Base-by-base conservation (phyloP, 306 rosid species). In the Fragaria vesca region DNA sequence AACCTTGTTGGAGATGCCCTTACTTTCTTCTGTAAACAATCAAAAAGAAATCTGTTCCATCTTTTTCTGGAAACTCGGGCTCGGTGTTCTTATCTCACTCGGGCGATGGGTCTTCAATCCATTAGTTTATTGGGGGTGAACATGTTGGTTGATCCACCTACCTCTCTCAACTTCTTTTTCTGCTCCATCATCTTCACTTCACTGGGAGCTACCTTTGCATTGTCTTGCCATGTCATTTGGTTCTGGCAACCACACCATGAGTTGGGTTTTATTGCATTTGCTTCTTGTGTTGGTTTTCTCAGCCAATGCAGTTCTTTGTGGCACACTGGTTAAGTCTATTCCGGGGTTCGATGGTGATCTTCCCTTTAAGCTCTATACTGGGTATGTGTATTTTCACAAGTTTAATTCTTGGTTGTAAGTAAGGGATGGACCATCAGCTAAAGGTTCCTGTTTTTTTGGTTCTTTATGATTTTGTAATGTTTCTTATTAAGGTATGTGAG, bases 271-370 rank as follows among this genome's bases (percentile, higher is more conserved):
- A 47, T 58, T 78, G 40, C 47, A 78, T 43, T 28, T 58, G 34
- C 76, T 78, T 70, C 38, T 76, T 24, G 26, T 12, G n/a, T 42
- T 78, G 50, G 32, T 69, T 57, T 78, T 57, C 70, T 69, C 61
- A 40, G 70, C 36, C 20, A 69, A 46, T 12, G 16, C 11, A 21
- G 75, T 42, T 40, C 60, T 70, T 42, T 57, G 55, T 18, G 80
- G 67, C 55, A 71, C 77, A 0, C 46, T 71, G 28, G 76, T 62
- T 42, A 79, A 73, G 42, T 20, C 70, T 2, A 5, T 79, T 21
- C 82, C 82, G 5, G 82, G 82, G 8, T 79, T 71, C 30, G 70
- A 34, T 26, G 82, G 82, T 47, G 77, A 71, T 17, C 82, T 79
- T 20, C 82, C 82, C 18, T 79, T 79, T 30, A 79, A 38, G 17